Evolutionary conservation across 805 yeast species (phyloP), one percentile per base, ranked within the genome.

Genomic region (Yarrowia keelungensis): DNA sequence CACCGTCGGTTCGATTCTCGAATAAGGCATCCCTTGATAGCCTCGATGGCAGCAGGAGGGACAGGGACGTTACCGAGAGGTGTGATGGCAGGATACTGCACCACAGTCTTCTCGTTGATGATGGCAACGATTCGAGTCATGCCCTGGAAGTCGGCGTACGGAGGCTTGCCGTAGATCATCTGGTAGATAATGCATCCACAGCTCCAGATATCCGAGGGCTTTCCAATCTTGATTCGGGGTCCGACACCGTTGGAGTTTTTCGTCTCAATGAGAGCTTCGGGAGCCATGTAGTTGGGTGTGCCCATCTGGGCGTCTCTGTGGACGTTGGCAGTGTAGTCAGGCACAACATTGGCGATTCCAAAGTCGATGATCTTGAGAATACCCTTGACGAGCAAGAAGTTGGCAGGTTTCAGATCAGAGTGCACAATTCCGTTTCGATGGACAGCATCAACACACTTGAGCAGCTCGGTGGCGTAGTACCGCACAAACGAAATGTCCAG

Each of bases 241-340:
- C 77, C 81, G 8, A 46, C 50, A 7, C 38, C 35, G n/a, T 41
- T 43, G 47, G 46, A 58, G 67, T 51, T 72, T 65, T 80, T 82
- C 70, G 82, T 86, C 77, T 89, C 96, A 54, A 89, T 83, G 70
- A 94, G 79, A 0, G 98, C 91, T 77, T 94, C 99, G 0, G 99
- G 99, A 0, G 99, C 97, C 98, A 94, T 95, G 77, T 94, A 95
- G 76, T 90, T 92, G 1, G 97, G 97, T 0, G 99, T 94, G 5
- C 99, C 99, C 66, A 92, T 89, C 76, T 92, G 97, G 7, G 92
- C 85, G 70, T 91, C 97, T 69, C 98, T 83, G 75, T 93, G 93
- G 19, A 94, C 86, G 73, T 95, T 94, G 22, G 91, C 87, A 0
- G 98, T 94, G 75, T 92, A 91, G 67, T 93, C 97, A 0, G 97